phyloP scores from a whole-genome alignment of 805 yeast species.

The Schwanniomyces yamadae region DNA sequence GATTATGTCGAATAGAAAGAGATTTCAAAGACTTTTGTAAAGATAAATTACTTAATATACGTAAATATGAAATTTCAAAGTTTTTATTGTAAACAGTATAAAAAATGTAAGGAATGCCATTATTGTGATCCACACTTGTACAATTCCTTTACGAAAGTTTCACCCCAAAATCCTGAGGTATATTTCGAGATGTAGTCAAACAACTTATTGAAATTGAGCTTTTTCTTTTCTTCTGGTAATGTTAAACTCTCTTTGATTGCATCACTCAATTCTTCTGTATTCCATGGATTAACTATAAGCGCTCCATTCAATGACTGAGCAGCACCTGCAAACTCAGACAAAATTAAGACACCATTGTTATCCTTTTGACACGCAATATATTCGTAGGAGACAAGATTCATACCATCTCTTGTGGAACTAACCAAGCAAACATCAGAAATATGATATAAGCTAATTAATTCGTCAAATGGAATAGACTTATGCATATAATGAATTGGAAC shows the following conservation, averaged over 20 bases:
- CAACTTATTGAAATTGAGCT: conserved; percentile 75
- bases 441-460: conserved; percentile 82
- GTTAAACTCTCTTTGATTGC: conserved; percentile 87
- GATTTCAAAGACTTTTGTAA: conserved; percentile 5
- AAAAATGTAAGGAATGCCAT: too few species aligned
- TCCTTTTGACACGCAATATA: conserved; percentile 93
- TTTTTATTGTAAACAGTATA: too few species aligned
- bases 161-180: conserved; percentile 97
- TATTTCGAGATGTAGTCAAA: conserved; percentile 88
- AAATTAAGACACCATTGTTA: conserved; percentile 79
- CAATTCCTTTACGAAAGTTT: conserved; percentile 87
- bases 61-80: neutral
- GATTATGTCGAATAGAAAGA: conserved; percentile 17
- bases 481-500: conserved; percentile 98
- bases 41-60: conserved; percentile 7
- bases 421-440: conserved; percentile 89
- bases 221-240: conserved; percentile 76
- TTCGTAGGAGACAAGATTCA: conserved; percentile 95
- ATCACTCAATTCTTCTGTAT: conserved; percentile 86
- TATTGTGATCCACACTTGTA: conserved; percentile 30
- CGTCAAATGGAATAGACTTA: conserved; percentile 86
- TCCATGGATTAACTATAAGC: conserved; percentile 95
- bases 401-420: conserved; percentile 95
- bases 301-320: conserved; percentile 97
- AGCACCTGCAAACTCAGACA: conserved; percentile 98